Evolutionary conservation across 2,329 filamentous ascomycete genomes (phyloP), one percentile per base, ranked within the genome.

Genomic region (Lomentospora prolificans): DNA sequence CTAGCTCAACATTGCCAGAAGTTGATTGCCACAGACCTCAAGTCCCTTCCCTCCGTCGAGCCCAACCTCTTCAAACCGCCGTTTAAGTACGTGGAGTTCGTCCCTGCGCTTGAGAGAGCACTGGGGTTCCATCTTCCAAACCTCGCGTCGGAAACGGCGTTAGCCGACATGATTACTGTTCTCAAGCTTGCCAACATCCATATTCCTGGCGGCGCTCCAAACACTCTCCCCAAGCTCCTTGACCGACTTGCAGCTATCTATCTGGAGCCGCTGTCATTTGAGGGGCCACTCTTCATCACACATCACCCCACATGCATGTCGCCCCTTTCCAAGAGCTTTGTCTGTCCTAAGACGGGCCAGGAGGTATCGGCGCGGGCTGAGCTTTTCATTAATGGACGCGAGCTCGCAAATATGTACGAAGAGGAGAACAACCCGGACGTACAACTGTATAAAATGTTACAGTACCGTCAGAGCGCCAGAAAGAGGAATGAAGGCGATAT

Each of bases 371-470:
- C 89, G 1, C 85, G 91, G 4, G 89, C 87, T 0, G 91, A 96
- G 70, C 80, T 96, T 22, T 96, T 95, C 70, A 81, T 95, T 59
- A 73, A 82, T 52, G 84, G 86, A 41, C 82, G 83, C 55, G 94
- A 99, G 67, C 78, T 96, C 30, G 89, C 92, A 58, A 99, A 99
- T 70, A 95, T 92, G 75, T 99, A 99, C 69, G 94, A 99, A 69
- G 94, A 99, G 71, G 94, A 99, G 68, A 99, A 99, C 69, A 88
- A 89, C 53, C 94, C 94, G 0, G 84, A 87, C 55, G 87, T 86
- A 63, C 94, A 99, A 72, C 79, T 88, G 50, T 77, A 80, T 56
- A 99, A 99, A 70, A 90, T 99, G 60, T 70, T 83, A 50, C 78
- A 71, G 8, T 79, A 83, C 61, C 68, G 71, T 27, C 61, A 67